Base-by-base conservation (phyloP, 768 basidiomycete species). In the Lactifluus rugatus region DNA sequence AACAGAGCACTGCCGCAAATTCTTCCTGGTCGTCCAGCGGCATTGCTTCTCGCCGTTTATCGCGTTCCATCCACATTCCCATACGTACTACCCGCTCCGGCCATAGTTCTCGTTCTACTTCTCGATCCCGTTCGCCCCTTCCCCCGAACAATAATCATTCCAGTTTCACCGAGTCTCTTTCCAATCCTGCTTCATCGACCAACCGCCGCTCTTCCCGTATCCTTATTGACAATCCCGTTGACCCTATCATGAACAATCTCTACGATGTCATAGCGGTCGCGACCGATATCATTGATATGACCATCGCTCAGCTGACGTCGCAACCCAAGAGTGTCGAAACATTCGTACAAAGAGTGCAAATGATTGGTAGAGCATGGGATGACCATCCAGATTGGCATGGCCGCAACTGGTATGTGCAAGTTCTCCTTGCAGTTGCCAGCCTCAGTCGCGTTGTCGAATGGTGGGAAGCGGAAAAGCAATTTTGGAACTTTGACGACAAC, bases 401-500 rank as follows among this genome's bases (percentile, higher is more conserved):
- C 25, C 80, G 95, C 57, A 92, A 89, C 58, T 99, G 95, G 96
- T 98, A 97, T 72, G 93, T 97, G 52, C 93, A 95, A 68, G 86
- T 97, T 26, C 79, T 98, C 5, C 84, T 97, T 49, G 95, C 96
- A 21, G 86, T 98, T 48, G 96, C 96, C 32, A 93, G 91, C 66
- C 83, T 99, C 62, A 90, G 87, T 71, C 87, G 95, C 57, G 96
- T 98, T 28, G 87, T 97, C 62, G 96, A 97, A 68, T 99, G 96
- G 95, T 97, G 93, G 93, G 94, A 96, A 71, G 96, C 96, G 11
- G 95, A 98, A 75, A 94, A 94, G 68, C 92, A 94, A 65, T 99
- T 99, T 72, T 99, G 96, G 96, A 96, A 96, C 67, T 98, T 97
- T 69, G 89, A 94, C 67, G 90, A 92, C 68, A 86, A 88, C 61